Evolutionary conservation across 352 stramenopile species (phyloP), one percentile per base, ranked within the genome.

Genomic region (Globisporangium uncinulatum): DNA sequence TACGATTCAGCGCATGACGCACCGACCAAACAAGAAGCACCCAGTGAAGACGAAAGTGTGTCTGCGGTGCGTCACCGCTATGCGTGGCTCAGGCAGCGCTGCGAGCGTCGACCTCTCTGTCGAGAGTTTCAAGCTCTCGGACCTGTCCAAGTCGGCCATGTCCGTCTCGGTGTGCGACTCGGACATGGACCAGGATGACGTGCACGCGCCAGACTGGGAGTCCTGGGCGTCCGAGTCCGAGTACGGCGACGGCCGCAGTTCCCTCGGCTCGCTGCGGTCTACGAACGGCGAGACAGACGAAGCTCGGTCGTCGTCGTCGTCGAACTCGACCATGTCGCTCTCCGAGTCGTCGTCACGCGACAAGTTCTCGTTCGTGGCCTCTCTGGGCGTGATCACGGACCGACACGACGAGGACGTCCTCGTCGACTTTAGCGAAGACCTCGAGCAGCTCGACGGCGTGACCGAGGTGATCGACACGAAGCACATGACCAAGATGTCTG

Each of bases 41-140:
- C 81, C 63, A 1, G 79, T 73, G 11, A 86, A 86, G 59, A 87
- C 73, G 21, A 70, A 75, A 53, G 83, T 87, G 41, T 87, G 77
- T 56, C 66, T 83, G 34, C 56, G 65, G 19, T 87, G 77, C 51
- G 73, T 87, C 56, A 70, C 65, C 19, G 75, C 79, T 31, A 64
- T 87, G 46, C 77, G 77, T 19, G 70, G 62, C 34, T 60, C 48
- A 4, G 63, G 69, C 4, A 46, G 37, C 31, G 20, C 59, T 7
- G 17, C 58, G 29, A 51, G 37, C n/a, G 17, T 51, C 13, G 52
- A 60, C 45, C 45, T 56, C 5, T 36, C 46, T 7, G 36, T 32
- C 10, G 13, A 24, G 51, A 37, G 13, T 39, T 51, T 46, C 31
- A 45, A 45, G 42, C 41, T 56, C 11, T 54, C 54, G 14, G 50